phyloP scores from a whole-genome alignment of 1,284 basidiomycete species.

The Malassezia nana region DNA sequence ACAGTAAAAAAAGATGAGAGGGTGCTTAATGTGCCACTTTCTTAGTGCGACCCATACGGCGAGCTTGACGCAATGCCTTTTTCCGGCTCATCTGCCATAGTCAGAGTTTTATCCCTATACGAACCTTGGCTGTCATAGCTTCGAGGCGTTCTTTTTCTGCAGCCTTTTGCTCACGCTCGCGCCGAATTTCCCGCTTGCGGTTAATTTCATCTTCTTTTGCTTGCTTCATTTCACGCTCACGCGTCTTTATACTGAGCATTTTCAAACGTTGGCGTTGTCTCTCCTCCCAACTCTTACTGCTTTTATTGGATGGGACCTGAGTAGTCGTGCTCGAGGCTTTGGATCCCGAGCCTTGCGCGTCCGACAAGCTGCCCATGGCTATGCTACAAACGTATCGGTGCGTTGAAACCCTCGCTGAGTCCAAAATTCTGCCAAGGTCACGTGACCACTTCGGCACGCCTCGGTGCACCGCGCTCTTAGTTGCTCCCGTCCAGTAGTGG shows the following conservation, averaged over 20 bases:
- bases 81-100: constrained; percentile 14
- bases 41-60: constrained; percentile 18
- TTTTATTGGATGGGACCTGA: background rate
- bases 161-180: constrained; percentile 14
- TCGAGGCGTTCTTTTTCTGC: constrained; percentile 16
- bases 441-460: background rate
- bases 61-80: constrained; percentile 16
- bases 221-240: constrained; percentile 16
- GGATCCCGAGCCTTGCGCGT: background rate
- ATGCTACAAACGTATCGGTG: background rate
- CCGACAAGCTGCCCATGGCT: background rate
- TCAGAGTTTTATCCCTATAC: background rate
- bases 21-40: constrained; percentile 13
- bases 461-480: background rate
- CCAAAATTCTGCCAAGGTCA: background rate
- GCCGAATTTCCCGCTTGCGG: constrained; percentile 8
- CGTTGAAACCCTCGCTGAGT: background rate
- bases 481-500: background rate
- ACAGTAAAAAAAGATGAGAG: background rate
- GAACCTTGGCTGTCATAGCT: constrained; percentile 12
- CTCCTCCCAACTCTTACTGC: constrained; percentile 6
- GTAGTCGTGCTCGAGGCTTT: background rate
- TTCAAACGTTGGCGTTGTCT: constrained; percentile 9
- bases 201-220: constrained; percentile 12
- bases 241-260: constrained; percentile 1